A percentile compares a stretch with the other conserved stretches of the same genome.
These are phyloP conservation scores for Pseudogymnoascus sp. DNA, from an alignment of 2,329 filamentous ascomycete species.

Conservation along the genomic window DNA sequence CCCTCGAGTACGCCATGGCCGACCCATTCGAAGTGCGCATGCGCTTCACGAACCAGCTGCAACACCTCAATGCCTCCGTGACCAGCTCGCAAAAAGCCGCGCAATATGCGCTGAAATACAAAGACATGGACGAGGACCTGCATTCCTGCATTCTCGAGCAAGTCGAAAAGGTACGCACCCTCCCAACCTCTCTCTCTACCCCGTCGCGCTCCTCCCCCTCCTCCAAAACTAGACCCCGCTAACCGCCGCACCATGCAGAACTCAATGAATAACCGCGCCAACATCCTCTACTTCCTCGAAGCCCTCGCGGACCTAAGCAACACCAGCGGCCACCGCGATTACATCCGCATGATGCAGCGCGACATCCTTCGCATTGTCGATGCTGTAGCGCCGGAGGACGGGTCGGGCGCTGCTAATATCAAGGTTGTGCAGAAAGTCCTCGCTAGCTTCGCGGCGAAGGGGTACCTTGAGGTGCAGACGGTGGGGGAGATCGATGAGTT, in stretches of 20 bases:
- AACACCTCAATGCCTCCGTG: constrained; percentile 84
- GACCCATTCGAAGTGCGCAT: constrained; percentile 98
- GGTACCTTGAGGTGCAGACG: constrained; percentile 61
- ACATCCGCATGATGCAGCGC: constrained; percentile 88
- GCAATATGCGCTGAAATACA: constrained; percentile 87
- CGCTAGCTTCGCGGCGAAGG: constrained; percentile 60
- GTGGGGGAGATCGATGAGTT: constrained; percentile 75
- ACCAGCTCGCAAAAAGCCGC: constrained; percentile 86
- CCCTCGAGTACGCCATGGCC: constrained; percentile 19
- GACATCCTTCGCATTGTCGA: constrained; percentile 90
- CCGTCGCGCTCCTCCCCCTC: neutral
- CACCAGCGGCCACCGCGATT: constrained; percentile 55
- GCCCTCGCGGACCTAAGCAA: constrained; percentile 79
- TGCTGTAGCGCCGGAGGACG: constrained; percentile 78
- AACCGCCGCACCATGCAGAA: constrained; percentile 42
- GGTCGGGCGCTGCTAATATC: constrained; percentile 84
- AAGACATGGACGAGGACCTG: constrained; percentile 91
- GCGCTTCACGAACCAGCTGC: constrained; percentile 84
- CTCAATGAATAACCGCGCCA: constrained; percentile 93
- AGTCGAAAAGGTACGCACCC: constrained; percentile 60
- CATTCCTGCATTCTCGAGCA: constrained; percentile 97
- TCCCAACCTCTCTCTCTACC: neutral
- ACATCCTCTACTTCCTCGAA: constrained; percentile 99
- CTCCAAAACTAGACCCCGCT: neutral
- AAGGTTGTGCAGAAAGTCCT: constrained; percentile 84